These are phyloP conservation scores for Penicillium bovifimosum DNA, from an alignment of 495 filamentous ascomycete genomes.

Conservation along the genomic window DNA sequence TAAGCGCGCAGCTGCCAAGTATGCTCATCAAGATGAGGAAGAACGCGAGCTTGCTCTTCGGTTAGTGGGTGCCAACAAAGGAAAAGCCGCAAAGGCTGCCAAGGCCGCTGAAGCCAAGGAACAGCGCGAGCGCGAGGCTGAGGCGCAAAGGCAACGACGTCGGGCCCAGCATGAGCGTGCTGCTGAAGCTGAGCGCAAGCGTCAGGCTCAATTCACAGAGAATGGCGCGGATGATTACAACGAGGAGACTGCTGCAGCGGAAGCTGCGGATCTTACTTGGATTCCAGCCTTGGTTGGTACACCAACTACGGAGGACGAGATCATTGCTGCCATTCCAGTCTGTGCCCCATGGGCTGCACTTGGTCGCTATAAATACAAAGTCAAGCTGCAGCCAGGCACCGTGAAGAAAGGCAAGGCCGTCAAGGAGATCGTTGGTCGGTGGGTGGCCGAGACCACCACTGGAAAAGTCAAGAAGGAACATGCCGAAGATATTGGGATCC, in stretches of 20 bases:
- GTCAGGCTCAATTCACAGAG: constrained; percentile 52
- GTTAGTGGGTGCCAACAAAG: constrained; percentile 68
- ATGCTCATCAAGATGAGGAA: constrained; percentile 91
- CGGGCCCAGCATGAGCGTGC: constrained; percentile 72
- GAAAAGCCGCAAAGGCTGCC: constrained; percentile 45
- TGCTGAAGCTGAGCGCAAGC: constrained; percentile 53
- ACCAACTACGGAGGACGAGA: constrained; percentile 75
- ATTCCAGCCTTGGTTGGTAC: constrained; percentile 73
- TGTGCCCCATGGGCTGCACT: constrained; percentile 89
- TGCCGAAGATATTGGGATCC: constrained; percentile 45
- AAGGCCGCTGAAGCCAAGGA: constrained; percentile 47
- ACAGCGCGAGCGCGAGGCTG: constrained; percentile 55
- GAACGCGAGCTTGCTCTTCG: constrained; percentile 78
- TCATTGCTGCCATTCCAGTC: constrained; percentile 82
- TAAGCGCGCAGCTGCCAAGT: constrained; percentile 85
- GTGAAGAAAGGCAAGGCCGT: constrained; percentile 95
- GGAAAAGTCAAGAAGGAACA: constrained; percentile 47
- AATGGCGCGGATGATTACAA: constrained; percentile 54
- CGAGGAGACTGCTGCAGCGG: constrained; percentile 43
- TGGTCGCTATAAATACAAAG: constrained; percentile 75
- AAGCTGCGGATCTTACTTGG: constrained; percentile 46
- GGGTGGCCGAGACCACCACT: constrained; percentile 52
- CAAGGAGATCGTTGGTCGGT: constrained; percentile 74
- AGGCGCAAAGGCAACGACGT: constrained; percentile 63
- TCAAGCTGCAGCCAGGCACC: constrained; percentile 83